Evolutionary conservation across 805 yeast species (phyloP).

Genomic region (Myxozyma monticola): DNA sequence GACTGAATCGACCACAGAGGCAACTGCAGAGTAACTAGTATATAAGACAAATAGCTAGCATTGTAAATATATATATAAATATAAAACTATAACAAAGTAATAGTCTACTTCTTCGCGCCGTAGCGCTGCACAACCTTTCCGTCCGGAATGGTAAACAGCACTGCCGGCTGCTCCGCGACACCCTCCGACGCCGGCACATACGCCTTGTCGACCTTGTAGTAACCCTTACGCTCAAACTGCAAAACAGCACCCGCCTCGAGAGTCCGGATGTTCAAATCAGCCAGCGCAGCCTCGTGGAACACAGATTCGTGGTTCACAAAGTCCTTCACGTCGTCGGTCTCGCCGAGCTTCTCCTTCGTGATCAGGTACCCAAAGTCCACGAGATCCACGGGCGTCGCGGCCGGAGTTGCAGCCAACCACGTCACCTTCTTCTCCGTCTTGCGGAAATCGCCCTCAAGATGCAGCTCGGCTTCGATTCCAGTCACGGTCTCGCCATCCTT

Average conservation of each 20-base stretch:
- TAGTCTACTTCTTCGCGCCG: constrained; percentile 59
- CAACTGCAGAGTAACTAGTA: background rate
- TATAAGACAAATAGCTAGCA: constrained; percentile 2
- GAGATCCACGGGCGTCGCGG: constrained; percentile 69
- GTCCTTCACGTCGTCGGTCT: constrained; percentile 89
- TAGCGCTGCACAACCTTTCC: constrained; percentile 80
- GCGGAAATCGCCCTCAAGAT: constrained; percentile 95
- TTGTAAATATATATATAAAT: constrained; percentile 5
- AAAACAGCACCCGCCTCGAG: constrained; percentile 84
- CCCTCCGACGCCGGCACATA: constrained; percentile 49
- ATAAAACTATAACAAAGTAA: background rate
- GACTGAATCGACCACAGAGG: constrained; percentile 1
- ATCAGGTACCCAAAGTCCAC: constrained; percentile 93
- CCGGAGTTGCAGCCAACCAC: constrained; percentile 85
- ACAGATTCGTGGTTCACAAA: constrained; percentile 85
- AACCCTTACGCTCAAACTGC: constrained; percentile 97
- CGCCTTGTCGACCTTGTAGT: constrained; percentile 73
- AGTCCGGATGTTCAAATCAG: constrained; percentile 72
- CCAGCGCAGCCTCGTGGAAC: constrained; percentile 74
- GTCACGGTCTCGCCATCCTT: constrained; percentile 59
- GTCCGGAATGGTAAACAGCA: constrained; percentile 92
- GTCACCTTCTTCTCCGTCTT: constrained; percentile 93
- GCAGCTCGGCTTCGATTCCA: constrained; percentile 71
- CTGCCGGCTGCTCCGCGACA: constrained; percentile 51
- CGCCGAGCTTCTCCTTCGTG: constrained; percentile 92